Percentiles rank a stretch among this genome's conserved stretches.
Evolutionary conservation across 2,329 filamentous ascomycete species (phyloP).

Genomic region (Drechslerella dactyloides): DNA sequence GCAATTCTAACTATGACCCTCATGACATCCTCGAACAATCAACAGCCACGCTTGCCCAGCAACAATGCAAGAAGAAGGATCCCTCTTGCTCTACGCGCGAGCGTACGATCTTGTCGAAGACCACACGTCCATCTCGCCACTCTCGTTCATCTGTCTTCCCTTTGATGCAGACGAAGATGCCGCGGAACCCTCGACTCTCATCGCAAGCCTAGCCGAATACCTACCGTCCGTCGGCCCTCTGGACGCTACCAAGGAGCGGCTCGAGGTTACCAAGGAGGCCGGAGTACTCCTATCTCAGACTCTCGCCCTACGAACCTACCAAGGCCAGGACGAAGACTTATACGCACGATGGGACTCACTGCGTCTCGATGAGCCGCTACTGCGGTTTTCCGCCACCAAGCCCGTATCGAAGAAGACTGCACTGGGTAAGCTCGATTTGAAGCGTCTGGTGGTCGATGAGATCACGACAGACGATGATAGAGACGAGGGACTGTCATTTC

Average conservation of each 20-base stretch:
- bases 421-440: constrained; percentile 4
- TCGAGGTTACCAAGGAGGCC: constrained; percentile 32
- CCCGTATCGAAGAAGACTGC: not conserved
- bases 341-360: constrained; percentile 5
- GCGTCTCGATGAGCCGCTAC: constrained; percentile 22
- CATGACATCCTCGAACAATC: not conserved
- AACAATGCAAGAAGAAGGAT: constrained; percentile 33
- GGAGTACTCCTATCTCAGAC: constrained; percentile 13
- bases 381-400: constrained; percentile 1
- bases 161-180: constrained; percentile 30
- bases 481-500: constrained; percentile 29
- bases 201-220: not conserved
- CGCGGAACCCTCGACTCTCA: not conserved
- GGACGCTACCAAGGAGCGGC: not conserved
- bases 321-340: not conserved
- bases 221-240: not conserved
- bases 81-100: constrained; percentile 33
- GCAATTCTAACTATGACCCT: not conserved
- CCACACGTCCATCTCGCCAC: constrained; percentile 44
- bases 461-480: constrained; percentile 2
- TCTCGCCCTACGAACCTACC: constrained; percentile 19
- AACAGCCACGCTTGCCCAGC: not conserved
- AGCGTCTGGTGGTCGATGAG: constrained; percentile 6
- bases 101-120: constrained; percentile 47
- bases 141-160: constrained; percentile 44